A percentile compares a stretch with the other conserved stretches of the same genome.
Evolutionary conservation across 106 monocot genomes (phyloP).

Genomic region (Dendrobium catenatum): DNA sequence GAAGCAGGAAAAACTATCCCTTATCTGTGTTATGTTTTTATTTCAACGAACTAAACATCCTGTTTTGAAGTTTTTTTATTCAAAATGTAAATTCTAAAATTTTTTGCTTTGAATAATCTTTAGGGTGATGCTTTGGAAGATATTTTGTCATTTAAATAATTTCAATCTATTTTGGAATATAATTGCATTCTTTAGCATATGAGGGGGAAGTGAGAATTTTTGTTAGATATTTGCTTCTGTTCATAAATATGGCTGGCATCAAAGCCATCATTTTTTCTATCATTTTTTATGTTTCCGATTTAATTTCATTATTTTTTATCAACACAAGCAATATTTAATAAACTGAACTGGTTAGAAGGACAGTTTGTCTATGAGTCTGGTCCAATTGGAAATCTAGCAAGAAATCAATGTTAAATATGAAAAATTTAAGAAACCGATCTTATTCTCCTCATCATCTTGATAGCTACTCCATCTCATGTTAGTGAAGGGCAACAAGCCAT

Average conservation of each 20-base stretch:
- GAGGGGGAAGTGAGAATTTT: background rate
- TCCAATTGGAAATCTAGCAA: background rate
- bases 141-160: background rate
- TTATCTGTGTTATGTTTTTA: background rate
- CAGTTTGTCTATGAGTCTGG: background rate
- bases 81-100: background rate
- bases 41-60: background rate
- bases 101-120: background rate
- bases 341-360: background rate
- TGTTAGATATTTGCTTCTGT: background rate
- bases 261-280: too few species aligned
- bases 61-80: background rate
- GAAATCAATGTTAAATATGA: background rate
- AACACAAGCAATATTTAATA: background rate
- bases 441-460: background rate
- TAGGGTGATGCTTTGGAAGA: background rate
- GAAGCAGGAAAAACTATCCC: background rate
- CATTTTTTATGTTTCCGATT: too few species aligned
- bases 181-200: background rate
- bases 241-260: too few species aligned
- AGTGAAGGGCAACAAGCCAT: background rate
- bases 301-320: background rate
- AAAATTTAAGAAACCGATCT: background rate
- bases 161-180: background rate
- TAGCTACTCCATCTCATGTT: background rate